Base-by-base conservation (phyloP, 1,284 basidiomycete genomes). In the Acaromyces ingoldii region DNA sequence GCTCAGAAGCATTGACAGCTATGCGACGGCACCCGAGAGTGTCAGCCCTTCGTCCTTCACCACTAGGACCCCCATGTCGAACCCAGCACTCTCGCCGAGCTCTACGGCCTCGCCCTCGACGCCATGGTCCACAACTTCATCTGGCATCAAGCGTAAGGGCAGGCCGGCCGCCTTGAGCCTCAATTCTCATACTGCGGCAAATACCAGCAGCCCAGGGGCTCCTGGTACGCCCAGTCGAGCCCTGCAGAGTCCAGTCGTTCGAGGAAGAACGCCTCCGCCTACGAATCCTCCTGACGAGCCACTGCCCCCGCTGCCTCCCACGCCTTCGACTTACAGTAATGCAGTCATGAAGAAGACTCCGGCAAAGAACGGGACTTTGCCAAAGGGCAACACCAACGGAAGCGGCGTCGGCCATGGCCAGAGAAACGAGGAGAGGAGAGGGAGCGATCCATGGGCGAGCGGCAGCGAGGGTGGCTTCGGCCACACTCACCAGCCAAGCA, bases 251-350 rank as follows among this genome's bases (percentile, higher is more conserved):
- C 47, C 36, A 15, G 17, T 36, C 21, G 40, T 36, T 10, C 36
- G 47, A 2, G 51, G 51, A 1, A 39, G 30, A 24, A 53, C 51
- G 26, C 51, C 51, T 15, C 51, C 51, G 17, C 51, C 51, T 21
- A 53, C 47, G 4, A 51, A 42, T 13, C 66, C 66, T 0, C 59
- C 59, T 1, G 47, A 51, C 10, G 65, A 65, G 13, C 66, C 66
- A 13, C 40, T 69, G 15, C 66, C 66, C 17, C 66, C 66, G 0
- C 53, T 69, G 10, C 66, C 66, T 2, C 43, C 51, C 7, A 63
- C 62, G 4, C 60, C 65, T 1, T 61, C 52, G 10, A n/a, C n/a
- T n/a, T n/a, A n/a, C n/a, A n/a, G n/a, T n/a, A n/a, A n/a, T n/a
- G n/a, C n/a, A n/a, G n/a, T n/a, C n/a, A n/a, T n/a, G n/a, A n/a